phyloP scores from a whole-genome alignment of 805 yeast genomes.

The Saccharomyces eubayanus region DNA sequence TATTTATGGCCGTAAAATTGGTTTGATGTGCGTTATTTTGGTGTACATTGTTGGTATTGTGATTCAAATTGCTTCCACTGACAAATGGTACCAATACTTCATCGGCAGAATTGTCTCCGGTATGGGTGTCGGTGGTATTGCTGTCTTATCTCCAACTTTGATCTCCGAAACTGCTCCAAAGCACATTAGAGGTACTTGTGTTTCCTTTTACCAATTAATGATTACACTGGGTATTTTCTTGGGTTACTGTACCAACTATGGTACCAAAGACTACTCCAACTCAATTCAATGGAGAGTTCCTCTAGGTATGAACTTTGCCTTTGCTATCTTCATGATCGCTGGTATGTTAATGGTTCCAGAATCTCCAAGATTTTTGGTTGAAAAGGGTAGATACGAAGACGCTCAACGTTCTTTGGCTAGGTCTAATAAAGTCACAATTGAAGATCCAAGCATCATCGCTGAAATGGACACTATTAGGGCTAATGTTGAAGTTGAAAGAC shows the following conservation, averaged over 20 bases:
- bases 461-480: constrained; percentile 53
- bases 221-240: constrained; percentile 68
- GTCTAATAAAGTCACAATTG: constrained; percentile 47
- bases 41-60: constrained; percentile 59
- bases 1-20: constrained; percentile 56
- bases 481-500: constrained; percentile 50
- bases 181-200: constrained; percentile 61
- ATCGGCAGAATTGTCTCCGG: constrained; percentile 68
- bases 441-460: constrained; percentile 46
- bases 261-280: constrained; percentile 36
- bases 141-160: constrained; percentile 68
- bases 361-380: constrained; percentile 61
- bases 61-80: constrained; percentile 48
- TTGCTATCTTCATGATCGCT: constrained; percentile 35
- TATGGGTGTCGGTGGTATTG: constrained; percentile 69
- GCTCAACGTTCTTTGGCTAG: constrained; percentile 53
- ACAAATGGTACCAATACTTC: constrained; percentile 62
- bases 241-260: constrained; percentile 69
- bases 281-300: constrained; percentile 69
- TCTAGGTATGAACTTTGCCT: constrained; percentile 47
- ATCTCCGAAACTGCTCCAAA: constrained; percentile 39
- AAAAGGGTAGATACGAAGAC: constrained; percentile 47
- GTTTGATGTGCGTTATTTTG: constrained; percentile 41
- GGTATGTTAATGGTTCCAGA: constrained; percentile 55
- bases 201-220: constrained; percentile 62